phyloP scores from a whole-genome alignment of 495 filamentous ascomycete species.

The Xylaria castorea region DNA sequence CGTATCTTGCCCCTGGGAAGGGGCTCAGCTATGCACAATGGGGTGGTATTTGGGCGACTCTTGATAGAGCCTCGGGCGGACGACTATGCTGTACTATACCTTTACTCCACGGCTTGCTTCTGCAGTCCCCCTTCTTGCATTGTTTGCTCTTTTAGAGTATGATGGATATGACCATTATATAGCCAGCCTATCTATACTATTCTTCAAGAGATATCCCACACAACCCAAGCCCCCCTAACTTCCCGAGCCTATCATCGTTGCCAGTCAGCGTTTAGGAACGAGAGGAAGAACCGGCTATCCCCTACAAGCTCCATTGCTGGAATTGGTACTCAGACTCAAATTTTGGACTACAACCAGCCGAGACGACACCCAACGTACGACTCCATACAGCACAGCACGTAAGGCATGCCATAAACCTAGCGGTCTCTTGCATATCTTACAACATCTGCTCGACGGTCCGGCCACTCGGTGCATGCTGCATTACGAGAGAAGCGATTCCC shows the following conservation, averaged over 20 bases:
- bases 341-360: neutral
- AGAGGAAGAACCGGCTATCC: neutral
- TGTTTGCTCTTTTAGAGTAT: neutral
- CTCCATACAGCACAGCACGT: neutral
- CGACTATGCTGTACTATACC: neutral
- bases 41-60: neutral
- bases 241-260: neutral
- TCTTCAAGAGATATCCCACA: neutral
- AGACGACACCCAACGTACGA: conserved; percentile 5
- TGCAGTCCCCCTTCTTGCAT: neutral
- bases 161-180: neutral
- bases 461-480: neutral
- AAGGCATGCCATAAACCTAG: neutral
- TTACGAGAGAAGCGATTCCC: neutral
- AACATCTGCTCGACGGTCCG: neutral
- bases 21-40: neutral
- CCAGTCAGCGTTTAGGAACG: neutral
- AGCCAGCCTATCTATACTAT: neutral
- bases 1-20: neutral
- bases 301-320: neutral
- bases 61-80: neutral
- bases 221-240: neutral
- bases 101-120: neutral
- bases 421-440: neutral
- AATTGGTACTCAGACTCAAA: neutral